Base-by-base conservation (phyloP, 108 stramenopile genomes). In the Fragilaria crotonensis region DNA sequence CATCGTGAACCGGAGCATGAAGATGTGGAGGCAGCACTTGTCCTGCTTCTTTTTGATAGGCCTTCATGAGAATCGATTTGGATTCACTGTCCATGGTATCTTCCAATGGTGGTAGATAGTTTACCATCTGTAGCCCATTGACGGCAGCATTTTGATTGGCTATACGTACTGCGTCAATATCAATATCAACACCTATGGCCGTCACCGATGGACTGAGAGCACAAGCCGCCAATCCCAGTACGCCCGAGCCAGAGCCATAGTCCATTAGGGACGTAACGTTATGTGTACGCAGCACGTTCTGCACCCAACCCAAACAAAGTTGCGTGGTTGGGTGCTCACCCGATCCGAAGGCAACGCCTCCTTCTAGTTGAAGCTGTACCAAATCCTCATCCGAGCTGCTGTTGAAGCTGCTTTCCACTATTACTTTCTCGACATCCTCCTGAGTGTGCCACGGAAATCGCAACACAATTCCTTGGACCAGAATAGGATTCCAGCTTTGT, bases 271-370 rank as follows among this genome's bases (percentile, higher is more conserved):
- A 30, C 21, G 73, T 45, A 45, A 49, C 58, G 30, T 49, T 25
- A 21, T 27, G 19, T 23, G 48, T 31, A 11, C 28, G 29, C 23
- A 52, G 54, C 30, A 64, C 45, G 44, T 54, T 25, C 44, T 63
- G 25, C 33, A 89, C 61, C 76, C 81, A 90, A 62, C 75, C 71
- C 48, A 90, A 55, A 62, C 89, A 90, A 23, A 90, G 44, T 50
- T 80, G 77, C 18, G 89, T 90, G 7, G 89, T 90, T 31, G 85
- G 83, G 67, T 90, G 89, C 50, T 90, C 89, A n/a, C 89, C 89
- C 0, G 89, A 85, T 45, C 89, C 89, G 79, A 90, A 90, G 27
- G 89, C 89, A 52, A 86, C 79, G 0, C 85, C 89, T 36, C 89
- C 89, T 60, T 90, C 78, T 30, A 90, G 46, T 29, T 69, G 28